phyloP scores from a whole-genome alignment of 352 stramenopile species.

The Phytopythium sindhum region DNA sequence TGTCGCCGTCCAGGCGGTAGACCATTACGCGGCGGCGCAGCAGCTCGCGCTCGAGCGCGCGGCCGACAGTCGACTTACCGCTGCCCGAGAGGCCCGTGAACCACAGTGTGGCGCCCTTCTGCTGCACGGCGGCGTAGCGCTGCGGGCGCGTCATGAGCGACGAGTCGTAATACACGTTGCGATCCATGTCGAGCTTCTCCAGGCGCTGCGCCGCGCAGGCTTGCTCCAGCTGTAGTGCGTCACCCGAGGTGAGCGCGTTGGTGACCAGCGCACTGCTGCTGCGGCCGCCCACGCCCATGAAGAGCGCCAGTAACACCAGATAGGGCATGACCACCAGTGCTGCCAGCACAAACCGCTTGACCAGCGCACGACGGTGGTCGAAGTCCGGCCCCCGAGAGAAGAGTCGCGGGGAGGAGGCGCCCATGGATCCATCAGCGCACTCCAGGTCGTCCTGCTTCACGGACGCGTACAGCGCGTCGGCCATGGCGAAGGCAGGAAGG shows the following conservation, averaged over 20 bases:
- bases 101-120: conserved; percentile 98
- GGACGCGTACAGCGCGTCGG: conserved; percentile 60
- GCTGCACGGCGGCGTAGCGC: conserved; percentile 73
- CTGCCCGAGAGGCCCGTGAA: conserved; percentile 97
- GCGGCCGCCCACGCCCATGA: conserved; percentile 23
- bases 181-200: conserved; percentile 65
- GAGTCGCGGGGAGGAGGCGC: conserved; percentile 19
- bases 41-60: conserved; percentile 94
- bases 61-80: conserved; percentile 97
- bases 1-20: conserved; percentile 98
- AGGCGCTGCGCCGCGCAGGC: conserved; percentile 57
- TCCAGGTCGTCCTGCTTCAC: conserved; percentile 70
- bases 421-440: conserved; percentile 26
- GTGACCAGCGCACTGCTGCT: conserved; percentile 4
- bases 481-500: conserved; percentile 14
- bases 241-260: conserved; percentile 2
- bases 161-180: conserved; percentile 84
- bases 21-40: conserved; percentile 94
- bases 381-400: conserved; percentile 54
- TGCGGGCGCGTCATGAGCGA: conserved; percentile 62
- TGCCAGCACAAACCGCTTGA: conserved; percentile 54
- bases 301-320: conserved; percentile 55
- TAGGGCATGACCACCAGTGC: conserved; percentile 59
- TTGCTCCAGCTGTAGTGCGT: conserved; percentile 32
- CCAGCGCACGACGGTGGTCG: conserved; percentile 34